Evolutionary conservation across 1,284 basidiomycete species (phyloP).

Genomic region (Sphagnurus paluster): DNA sequence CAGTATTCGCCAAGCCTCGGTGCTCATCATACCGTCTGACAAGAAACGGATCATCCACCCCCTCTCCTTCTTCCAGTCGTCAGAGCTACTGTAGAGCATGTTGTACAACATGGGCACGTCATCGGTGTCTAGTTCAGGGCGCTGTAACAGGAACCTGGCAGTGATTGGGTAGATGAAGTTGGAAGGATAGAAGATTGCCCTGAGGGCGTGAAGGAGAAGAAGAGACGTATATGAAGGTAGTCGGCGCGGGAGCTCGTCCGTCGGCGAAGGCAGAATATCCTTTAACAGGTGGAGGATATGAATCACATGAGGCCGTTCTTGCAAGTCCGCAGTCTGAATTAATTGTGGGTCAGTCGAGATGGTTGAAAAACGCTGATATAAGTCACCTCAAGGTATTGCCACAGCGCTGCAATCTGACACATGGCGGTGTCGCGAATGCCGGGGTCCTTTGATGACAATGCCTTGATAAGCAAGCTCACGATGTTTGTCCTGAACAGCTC

Average conservation of each 20-base stretch:
- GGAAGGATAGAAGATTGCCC: constrained; percentile 76
- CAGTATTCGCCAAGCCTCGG: constrained; percentile 80
- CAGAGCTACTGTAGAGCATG: constrained; percentile 80
- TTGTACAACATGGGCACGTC: constrained; percentile 88
- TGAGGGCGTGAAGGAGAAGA: constrained; percentile 78
- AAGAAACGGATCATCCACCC: constrained; percentile 88
- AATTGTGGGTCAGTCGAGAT: constrained; percentile 8
- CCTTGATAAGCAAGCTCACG: constrained; percentile 72
- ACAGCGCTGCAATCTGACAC: constrained; percentile 53
- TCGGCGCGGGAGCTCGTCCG: constrained; percentile 41
- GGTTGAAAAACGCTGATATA: neutral
- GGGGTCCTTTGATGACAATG: constrained; percentile 68
- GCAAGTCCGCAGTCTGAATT: constrained; percentile 63
- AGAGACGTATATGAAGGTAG: constrained; percentile 80
- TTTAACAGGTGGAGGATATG: constrained; percentile 77
- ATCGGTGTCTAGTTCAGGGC: constrained; percentile 68
- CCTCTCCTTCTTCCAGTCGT: constrained; percentile 83
- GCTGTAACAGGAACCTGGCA: constrained; percentile 82
- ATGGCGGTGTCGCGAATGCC: constrained; percentile 60
- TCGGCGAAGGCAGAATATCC: constrained; percentile 48
- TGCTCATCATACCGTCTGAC: constrained; percentile 73
- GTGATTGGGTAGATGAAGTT: constrained; percentile 81
- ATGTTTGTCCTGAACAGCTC: constrained; percentile 83
- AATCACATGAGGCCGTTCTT: constrained; percentile 78
- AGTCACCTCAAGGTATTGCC: constrained; percentile 56